Conservation (phyloP, 1,139 yeast species). For the Yamadazyma atmosphaerica region DNA sequence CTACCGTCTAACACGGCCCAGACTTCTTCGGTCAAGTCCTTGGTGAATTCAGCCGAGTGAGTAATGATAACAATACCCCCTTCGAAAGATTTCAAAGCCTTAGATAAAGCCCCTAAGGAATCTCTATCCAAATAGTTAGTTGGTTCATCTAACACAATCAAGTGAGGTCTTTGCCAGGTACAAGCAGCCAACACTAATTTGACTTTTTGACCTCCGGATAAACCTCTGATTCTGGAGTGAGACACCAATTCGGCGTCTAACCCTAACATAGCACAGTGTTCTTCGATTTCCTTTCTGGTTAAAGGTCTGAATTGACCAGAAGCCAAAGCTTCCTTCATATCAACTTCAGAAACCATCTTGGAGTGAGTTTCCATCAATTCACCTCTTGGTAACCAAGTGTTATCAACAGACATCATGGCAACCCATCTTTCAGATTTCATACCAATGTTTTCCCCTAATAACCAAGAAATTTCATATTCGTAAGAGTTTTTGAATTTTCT, state of each 20-base stretch:
- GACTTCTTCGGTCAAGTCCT: slow-evolving; percentile 97
- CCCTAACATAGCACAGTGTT: slow-evolving; percentile 98
- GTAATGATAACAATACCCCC: slow-evolving; percentile 99
- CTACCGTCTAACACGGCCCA: slow-evolving; percentile 98
- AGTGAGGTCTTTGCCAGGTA: slow-evolving; percentile 99
- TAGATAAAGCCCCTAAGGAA: slow-evolving; percentile 98
- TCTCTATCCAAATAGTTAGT: slow-evolving; percentile 99
- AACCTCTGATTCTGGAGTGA: slow-evolving; percentile 99
- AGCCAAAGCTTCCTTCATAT: slow-evolving; percentile 99
- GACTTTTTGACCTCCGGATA: slow-evolving; percentile 99
- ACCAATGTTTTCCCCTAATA: slow-evolving; percentile 96
- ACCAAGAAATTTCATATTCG: slow-evolving; percentile 98
- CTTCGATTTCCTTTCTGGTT: slow-evolving; percentile 99
- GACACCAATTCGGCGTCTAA: slow-evolving; percentile 98
- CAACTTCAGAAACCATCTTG: slow-evolving; percentile 99
- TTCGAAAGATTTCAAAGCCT: slow-evolving; percentile 97
- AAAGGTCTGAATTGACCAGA: slow-evolving; percentile 99
- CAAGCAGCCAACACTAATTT: slow-evolving; percentile 99
- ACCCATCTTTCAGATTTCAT: slow-evolving; percentile 99
- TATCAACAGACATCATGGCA: slow-evolving; percentile 99
- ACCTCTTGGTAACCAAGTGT: slow-evolving; percentile 99
- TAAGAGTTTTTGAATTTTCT: slow-evolving; percentile 99
- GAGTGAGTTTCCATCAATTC: slow-evolving; percentile 98
- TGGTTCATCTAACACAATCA: slow-evolving; percentile 98
- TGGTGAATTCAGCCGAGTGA: slow-evolving; percentile 99